Evolutionary conservation across 148 eudicot species (phyloP).

Genomic region (Chenopodium suecicum): DNA sequence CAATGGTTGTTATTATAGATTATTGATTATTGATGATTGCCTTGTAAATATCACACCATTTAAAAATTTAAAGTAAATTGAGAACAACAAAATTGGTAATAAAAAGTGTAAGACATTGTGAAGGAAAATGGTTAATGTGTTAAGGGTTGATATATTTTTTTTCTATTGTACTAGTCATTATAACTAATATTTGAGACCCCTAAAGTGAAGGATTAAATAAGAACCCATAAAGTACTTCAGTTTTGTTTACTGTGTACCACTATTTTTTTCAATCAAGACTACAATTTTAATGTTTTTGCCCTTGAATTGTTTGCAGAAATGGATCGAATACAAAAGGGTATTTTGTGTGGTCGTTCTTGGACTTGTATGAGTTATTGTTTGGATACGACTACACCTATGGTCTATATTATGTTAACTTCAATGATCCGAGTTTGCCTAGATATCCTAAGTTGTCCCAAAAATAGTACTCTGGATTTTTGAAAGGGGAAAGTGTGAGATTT

Average conservation of each 20-base stretch:
- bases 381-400: slow-evolving; percentile 48
- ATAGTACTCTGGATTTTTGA: slow-evolving; percentile 65
- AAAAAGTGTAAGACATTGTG: background rate
- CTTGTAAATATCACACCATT: too few species aligned
- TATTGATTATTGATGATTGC: too few species aligned
- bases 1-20: too few species aligned
- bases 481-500: slow-evolving; percentile 22
- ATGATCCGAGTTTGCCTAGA: slow-evolving; percentile 45
- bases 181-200: background rate
- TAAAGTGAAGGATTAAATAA: too few species aligned
- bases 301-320: slow-evolving; percentile 34
- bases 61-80: background rate
- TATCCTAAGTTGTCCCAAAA: slow-evolving; percentile 54
- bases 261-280: background rate
- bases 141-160: background rate
- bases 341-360: slow-evolving; percentile 66
- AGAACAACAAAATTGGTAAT: background rate
- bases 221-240: too few species aligned
- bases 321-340: slow-evolving; percentile 68
- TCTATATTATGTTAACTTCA: slow-evolving; percentile 53
- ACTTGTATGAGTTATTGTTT: slow-evolving; percentile 45
- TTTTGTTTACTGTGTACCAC: too few species aligned
- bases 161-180: too few species aligned
- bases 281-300: background rate
- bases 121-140: background rate